These are phyloP conservation scores for Porcisia hertigi DNA, from an alignment of 208 protist species.

Conservation along the genomic window DNA sequence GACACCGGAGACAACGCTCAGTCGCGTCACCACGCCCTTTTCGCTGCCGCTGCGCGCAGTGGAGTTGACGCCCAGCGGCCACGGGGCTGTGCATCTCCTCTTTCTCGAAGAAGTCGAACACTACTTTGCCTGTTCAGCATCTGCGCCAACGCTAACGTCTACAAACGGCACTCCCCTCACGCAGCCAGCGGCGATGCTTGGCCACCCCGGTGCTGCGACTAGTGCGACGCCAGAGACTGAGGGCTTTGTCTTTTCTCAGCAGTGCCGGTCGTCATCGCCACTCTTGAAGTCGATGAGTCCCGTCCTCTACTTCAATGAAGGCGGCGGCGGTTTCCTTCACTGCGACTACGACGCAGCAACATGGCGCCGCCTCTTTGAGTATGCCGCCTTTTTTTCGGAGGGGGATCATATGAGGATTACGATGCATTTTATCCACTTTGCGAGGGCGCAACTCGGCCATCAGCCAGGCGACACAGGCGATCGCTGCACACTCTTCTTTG, in stretches of 20 bases:
- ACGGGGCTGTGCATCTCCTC: conserved; percentile 11
- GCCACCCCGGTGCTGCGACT: not conserved
- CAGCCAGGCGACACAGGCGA: conserved; percentile 38
- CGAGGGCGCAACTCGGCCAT: conserved; percentile 55
- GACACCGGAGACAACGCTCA: conserved; percentile 19
- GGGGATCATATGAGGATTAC: conserved; percentile 68
- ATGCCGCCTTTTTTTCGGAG: conserved; percentile 41
- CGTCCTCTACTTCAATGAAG: conserved; percentile 57
- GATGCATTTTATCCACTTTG: conserved; percentile 47
- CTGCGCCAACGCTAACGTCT: not conserved
- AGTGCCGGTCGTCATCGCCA: not conserved
- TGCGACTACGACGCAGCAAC: conserved; percentile 71
- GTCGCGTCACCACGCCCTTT: conserved; percentile 17
- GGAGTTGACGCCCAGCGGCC: conserved; percentile 17
- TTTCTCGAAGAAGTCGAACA: conserved; percentile 24
- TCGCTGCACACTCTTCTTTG: conserved; percentile 62
- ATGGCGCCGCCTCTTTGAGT: conserved; percentile 64
- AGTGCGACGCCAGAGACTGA: not conserved
- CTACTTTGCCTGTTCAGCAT: conserved; percentile 1
- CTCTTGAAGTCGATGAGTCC: not conserved
- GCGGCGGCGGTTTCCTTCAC: conserved; percentile 45
- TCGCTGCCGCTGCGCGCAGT: conserved; percentile 27
- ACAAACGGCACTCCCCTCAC: not conserved
- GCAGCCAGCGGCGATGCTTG: not conserved
- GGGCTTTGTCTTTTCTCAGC: not conserved